These are phyloP conservation scores for Neoascochyta sp. DNA, from an alignment of 2,329 filamentous ascomycete species.

Conservation along the genomic window DNA sequence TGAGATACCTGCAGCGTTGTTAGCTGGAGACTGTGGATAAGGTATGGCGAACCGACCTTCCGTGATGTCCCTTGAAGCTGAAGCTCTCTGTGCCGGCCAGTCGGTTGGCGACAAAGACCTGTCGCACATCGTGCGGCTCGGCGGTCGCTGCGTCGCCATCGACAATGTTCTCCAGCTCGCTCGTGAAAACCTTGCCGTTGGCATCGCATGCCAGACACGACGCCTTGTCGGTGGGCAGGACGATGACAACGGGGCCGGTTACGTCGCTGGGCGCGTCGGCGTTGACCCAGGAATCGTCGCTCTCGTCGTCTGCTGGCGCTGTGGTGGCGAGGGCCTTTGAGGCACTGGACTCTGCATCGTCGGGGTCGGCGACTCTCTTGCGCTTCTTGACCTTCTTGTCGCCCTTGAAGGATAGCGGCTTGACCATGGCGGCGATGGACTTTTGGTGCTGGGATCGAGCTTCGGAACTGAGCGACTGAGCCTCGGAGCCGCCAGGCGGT, in stretches of 20 bases:
- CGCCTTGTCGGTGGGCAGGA: constrained; percentile 70
- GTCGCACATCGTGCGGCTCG: constrained; percentile 91
- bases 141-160: constrained; percentile 78
- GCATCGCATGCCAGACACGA: constrained; percentile 81
- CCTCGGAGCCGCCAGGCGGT: constrained; percentile 24
- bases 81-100: constrained; percentile 78
- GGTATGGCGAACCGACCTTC: constrained; percentile 52
- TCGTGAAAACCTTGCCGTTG: constrained; percentile 79
- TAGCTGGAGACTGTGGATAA: background rate
- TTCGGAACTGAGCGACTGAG: constrained; percentile 10
- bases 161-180: constrained; percentile 79
- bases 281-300: constrained; percentile 88
- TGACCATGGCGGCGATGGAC: constrained; percentile 61
- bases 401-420: constrained; percentile 91
- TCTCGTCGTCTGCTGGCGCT: constrained; percentile 46
- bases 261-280: constrained; percentile 73
- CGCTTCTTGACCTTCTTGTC: constrained; percentile 93
- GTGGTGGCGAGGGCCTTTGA: constrained; percentile 37
- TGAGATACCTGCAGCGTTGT: constrained; percentile 62
- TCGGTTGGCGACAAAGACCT: constrained; percentile 88
- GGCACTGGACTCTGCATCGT: constrained; percentile 37
- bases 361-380: constrained; percentile 63
- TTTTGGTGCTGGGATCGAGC: constrained; percentile 9
- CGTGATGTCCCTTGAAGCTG: constrained; percentile 87
- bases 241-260: constrained; percentile 75